Conservation (phyloP, 75 land plant species). For the Sequoia sempervirens region DNA sequence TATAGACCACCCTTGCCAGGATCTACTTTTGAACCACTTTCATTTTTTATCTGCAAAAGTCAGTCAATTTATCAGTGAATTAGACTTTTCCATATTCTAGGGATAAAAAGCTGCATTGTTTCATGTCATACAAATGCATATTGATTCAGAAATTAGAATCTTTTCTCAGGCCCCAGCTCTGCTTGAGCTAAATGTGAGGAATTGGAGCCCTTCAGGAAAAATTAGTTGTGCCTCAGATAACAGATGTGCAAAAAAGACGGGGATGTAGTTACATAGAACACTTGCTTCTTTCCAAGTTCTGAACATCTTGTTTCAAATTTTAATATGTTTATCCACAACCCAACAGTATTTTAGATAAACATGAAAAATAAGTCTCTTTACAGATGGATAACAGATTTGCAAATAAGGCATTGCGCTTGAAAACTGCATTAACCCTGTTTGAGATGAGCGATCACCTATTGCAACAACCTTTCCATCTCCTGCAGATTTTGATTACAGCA, state of each 20-base stretch:
- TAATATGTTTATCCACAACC: neutral
- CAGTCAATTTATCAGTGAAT: neutral
- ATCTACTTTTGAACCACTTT: slow-evolving; percentile 81
- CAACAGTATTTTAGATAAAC: neutral
- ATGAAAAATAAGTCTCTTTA: neutral
- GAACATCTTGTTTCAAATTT: neutral
- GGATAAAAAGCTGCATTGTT: neutral
- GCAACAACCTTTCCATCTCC: neutral
- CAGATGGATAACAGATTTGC: neutral
- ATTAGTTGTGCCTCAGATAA: no score
- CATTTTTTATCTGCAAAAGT: slow-evolving; percentile 66
- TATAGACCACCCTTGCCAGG: slow-evolving; percentile 81
- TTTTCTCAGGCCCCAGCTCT: neutral
- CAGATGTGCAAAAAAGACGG: no score
- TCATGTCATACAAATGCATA: neutral
- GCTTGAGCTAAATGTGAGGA: neutral
- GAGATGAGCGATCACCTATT: no score
- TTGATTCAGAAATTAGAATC: neutral
- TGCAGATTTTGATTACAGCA: neutral
- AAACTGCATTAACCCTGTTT: neutral
- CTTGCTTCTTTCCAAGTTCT: neutral
- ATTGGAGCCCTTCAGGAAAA: neutral
- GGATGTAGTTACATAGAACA: neutral
- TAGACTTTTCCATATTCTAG: neutral
- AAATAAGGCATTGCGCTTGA: neutral